Base-by-base conservation (phyloP, 306 rosid genomes). In the Canavalia gladiata region DNA sequence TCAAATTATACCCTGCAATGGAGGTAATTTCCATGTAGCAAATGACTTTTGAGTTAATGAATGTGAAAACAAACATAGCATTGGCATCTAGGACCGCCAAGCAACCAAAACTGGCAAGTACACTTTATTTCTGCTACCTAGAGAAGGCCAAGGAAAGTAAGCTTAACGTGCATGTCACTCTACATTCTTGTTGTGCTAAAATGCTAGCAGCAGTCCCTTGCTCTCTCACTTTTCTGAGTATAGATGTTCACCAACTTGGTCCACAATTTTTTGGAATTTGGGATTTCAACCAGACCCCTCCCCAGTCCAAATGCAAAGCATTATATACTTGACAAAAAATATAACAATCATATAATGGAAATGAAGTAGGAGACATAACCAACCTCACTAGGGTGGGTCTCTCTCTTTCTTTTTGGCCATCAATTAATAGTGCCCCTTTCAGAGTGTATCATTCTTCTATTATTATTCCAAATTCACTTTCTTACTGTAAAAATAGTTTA, bases 111-210 rank as follows among this genome's bases (percentile, higher is more conserved):
- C 62, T 37, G 65, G 75, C 25, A 6, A 62, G 13, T 54, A 1
- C 52, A 54, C 66, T 64, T 68, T 39, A 37, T 54, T 43, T 54
- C 34, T 47, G 77, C 3, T 54, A 51, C n/a, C n/a, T 6, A 55
- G 60, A 8, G 41, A 55, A 54, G 72, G 51, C 65, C 35, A 49
- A 78, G 13, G 46, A 57, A 86, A 78, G 82, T 46, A 79, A 69
- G 68, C 69, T 63, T 79, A 69, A 57, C 83, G 81, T 86, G 85
- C 42, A 64, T 79, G 68, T 41, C 80, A 83, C 89, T 71, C 78
- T 4, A 80, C 49, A 79, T 71, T 76, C 25, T 54, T 75, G 49
- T 75, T 74, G 84, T 68, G 81, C 47, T 6, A 68, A 31, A 59
- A 3, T 47, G 68, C 72, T 78, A 59, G 76, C 82, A 68, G 74